phyloP scores from a whole-genome alignment of 345 rosid genomes.

The Boechera stricta region DNA sequence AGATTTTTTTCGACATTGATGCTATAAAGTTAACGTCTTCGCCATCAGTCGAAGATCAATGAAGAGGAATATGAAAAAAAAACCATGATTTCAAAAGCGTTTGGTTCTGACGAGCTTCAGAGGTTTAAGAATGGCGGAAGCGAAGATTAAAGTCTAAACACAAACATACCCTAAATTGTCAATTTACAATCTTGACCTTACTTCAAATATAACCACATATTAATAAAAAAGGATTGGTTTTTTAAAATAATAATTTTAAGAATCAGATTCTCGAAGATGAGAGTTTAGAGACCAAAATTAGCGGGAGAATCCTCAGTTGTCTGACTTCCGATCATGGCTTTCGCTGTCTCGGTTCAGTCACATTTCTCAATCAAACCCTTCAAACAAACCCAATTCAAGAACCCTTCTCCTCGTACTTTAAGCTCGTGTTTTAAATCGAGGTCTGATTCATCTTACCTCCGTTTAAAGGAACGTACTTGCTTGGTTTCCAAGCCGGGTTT shows the following conservation, averaged over 20 bases:
- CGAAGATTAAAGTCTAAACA: neutral
- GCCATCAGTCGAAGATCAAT: too few species aligned
- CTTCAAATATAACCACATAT: slow-evolving; percentile 32
- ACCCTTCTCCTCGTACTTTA: slow-evolving; percentile 15
- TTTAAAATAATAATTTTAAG: neutral
- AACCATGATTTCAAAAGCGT: neutral
- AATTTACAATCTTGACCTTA: slow-evolving; percentile 29
- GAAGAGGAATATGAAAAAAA: neutral
- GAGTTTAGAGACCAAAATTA: slow-evolving; percentile 20
- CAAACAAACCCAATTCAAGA: slow-evolving; percentile 24
- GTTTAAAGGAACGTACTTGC: slow-evolving; percentile 44
- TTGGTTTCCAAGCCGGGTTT: slow-evolving; percentile 34
- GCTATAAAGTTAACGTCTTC: neutral
- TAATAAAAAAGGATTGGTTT: neutral
- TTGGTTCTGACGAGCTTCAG: slow-evolving; percentile 4
- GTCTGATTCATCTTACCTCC: slow-evolving; percentile 33
- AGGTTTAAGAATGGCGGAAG: slow-evolving; percentile 28
- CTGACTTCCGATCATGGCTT: slow-evolving; percentile 44
- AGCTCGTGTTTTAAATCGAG: slow-evolving; percentile 36
- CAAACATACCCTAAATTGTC: neutral
- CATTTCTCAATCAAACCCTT: slow-evolving; percentile 29
- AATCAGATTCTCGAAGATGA: slow-evolving; percentile 28
- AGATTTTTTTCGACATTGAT: neutral
- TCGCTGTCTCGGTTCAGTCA: slow-evolving; percentile 42
- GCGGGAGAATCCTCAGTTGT: slow-evolving; percentile 40